Evolutionary conservation across 2,329 filamentous ascomycete species (phyloP), one percentile per base, ranked within the genome.

Genomic region (Talaromyces sp.): DNA sequence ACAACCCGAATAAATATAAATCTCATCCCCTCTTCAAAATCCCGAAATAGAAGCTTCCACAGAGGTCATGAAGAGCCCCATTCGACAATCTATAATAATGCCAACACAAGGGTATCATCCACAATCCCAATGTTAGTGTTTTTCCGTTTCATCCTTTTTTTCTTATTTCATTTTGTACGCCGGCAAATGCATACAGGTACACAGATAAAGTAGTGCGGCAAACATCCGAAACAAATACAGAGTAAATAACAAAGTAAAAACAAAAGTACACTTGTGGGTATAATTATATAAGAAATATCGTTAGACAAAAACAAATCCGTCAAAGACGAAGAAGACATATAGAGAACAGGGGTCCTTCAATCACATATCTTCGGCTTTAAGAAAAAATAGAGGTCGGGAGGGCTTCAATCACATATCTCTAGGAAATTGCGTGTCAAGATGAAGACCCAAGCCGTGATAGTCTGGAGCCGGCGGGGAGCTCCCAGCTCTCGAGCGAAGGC

Each of bases 391-490:
- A n/a, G n/a, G n/a, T n/a, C n/a, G n/a, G n/a, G n/a, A n/a, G n/a
- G n/a, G n/a, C n/a, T n/a, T n/a, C n/a, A n/a, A 55, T 55, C 32
- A 55, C 29, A 35, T 35, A 55, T 55, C 19, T 38, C 27, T n/a
- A 32, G 38, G 12, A n/a, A 31, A 58, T 19, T 32, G 51, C 61
- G 53, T 12, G 27, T 38, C 56, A 32, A 65, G 64, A 5, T 65
- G 61, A 29, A 68, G 60, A 41, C 64, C 69, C 26, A 71, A 48
- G 1, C 66, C 66, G 57, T 63, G 60, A 57, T 67, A 66, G 27
- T 67, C 61, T 10, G 69, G 66, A 3, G 62, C 62, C 10, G 73
- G 73, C 8, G 73, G 73, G 9, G 71, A 73, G 56, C 71, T 73
- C 4, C 71, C 71, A 60, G 72, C 73, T 24, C 72, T 66, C 9